Base-by-base conservation (phyloP, 1,284 basidiomycete genomes). In the Apiotrichum mycotoxinovorans region DNA sequence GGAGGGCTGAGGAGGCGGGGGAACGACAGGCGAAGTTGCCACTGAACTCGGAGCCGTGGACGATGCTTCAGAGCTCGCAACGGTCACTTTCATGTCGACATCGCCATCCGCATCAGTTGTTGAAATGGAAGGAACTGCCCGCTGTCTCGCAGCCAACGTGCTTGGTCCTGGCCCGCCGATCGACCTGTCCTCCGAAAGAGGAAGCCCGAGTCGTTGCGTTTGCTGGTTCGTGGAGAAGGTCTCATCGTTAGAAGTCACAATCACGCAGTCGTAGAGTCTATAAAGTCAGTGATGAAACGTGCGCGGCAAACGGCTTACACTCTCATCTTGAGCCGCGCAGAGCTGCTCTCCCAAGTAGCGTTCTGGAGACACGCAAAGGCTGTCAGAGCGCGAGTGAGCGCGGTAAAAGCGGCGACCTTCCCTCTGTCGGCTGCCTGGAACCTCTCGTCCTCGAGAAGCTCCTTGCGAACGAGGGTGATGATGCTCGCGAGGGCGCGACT, bases 351-450 rank as follows among this genome's bases (percentile, higher is more conserved):
- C 70, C 76, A 78, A 4, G 81, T 82, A 18, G 79, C 79, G 18
- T 73, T 77, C 64, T 81, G 80, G 2, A 82, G 66, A 51, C 79
- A 79, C 0, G 79, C 79, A 65, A 81, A 82, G 0, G 80, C 80
- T 1, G 80, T 81, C 55, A 82, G 62, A 3, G 80, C 79, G 60
- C 79, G 81, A 1, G 80, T 82, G 51, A 81, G 67, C 11, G 74
- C 73, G 14, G 73, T 66, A n/a, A 79, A 54, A 23, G 62, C 73
- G 17, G 70, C 62, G 0, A 79, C 50, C 12, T 63, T 71, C 37
- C 73, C 71, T 51, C 66, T 68, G 17, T 73, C 65, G 26, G 68
- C 69, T 22, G 64, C 62, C 26, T 71, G 65, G 56, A 75, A 78
- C 25, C 73, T 57, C 37, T 73, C 70, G 60, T 76, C 74, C 42